phyloP scores from a whole-genome alignment of 1,284 basidiomycete species.

The Jaminaea rosea region DNA sequence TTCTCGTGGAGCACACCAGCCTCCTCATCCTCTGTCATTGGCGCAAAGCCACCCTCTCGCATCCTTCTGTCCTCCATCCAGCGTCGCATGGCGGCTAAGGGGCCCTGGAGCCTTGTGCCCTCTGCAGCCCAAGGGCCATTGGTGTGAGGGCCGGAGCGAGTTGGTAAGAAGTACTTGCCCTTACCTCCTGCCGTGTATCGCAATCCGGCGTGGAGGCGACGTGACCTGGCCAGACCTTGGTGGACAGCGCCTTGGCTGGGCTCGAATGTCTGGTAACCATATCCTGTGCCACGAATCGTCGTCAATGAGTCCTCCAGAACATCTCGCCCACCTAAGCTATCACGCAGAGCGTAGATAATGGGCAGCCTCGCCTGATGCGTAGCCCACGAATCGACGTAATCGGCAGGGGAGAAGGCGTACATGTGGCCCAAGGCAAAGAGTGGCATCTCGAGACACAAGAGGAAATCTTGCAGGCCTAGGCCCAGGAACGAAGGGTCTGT shows the following conservation, averaged over 20 bases:
- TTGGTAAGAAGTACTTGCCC: slow-evolving; percentile 48
- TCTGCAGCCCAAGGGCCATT: slow-evolving; percentile 14
- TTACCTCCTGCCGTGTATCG: slow-evolving; percentile 81
- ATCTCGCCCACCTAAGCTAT: slow-evolving; percentile 65
- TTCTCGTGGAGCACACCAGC: slow-evolving; percentile 61
- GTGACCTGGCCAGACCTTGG: slow-evolving; percentile 28
- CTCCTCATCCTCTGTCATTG: slow-evolving; percentile 62
- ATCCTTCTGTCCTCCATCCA: slow-evolving; percentile 52
- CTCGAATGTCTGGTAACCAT: slow-evolving; percentile 91
- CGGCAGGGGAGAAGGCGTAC: slow-evolving; percentile 60
- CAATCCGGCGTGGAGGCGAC: slow-evolving; percentile 55
- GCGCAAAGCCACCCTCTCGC: slow-evolving; percentile 63
- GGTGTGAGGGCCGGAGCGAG: slow-evolving; percentile 16
- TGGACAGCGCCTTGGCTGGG: slow-evolving; percentile 88
- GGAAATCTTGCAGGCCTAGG: slow-evolving; percentile 37
- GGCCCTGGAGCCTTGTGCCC: slow-evolving; percentile 43
- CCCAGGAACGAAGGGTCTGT: slow-evolving; percentile 61
- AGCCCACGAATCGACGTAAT: slow-evolving; percentile 33
- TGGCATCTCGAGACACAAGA: slow-evolving; percentile 93
- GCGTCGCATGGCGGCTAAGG: slow-evolving; percentile 48
- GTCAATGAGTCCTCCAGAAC: slow-evolving; percentile 75
- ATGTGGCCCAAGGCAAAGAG: slow-evolving; percentile 88
- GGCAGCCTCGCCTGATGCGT: slow-evolving; percentile 35
- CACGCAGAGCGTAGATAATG: slow-evolving; percentile 63
- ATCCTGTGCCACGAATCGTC: slow-evolving; percentile 77